Evolutionary conservation across 805 yeast species (phyloP).

Genomic region (Candida chilensis): DNA sequence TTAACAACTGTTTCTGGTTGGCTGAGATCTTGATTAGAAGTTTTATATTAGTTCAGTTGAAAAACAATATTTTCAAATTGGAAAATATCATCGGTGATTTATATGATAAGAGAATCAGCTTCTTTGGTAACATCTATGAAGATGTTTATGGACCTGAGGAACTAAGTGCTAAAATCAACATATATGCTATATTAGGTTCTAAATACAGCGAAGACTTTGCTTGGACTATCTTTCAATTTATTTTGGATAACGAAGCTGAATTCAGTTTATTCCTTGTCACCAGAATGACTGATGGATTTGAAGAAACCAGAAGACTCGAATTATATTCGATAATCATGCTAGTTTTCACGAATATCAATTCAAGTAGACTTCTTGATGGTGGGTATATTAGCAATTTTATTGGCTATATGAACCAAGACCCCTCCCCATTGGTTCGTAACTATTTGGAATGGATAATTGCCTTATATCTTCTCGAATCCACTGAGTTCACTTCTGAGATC

Average conservation of each 20-base stretch:
- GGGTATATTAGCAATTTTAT: slow-evolving; percentile 8
- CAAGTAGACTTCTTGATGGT: slow-evolving; percentile 5
- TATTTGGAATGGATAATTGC: slow-evolving; percentile 78
- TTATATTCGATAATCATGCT: slow-evolving; percentile 44
- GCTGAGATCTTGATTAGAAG: slow-evolving; percentile 35
- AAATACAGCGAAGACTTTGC: slow-evolving; percentile 16
- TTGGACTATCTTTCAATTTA: slow-evolving; percentile 16
- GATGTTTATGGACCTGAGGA: slow-evolving; percentile 52
- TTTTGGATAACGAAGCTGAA: slow-evolving; percentile 23
- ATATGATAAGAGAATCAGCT: slow-evolving; percentile 35
- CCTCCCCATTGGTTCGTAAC: slow-evolving; percentile 68
- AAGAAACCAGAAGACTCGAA: slow-evolving; percentile 56
- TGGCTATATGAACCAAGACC: slow-evolving; percentile 34
- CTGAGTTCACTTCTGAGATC: slow-evolving; percentile 6
- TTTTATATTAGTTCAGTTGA: slow-evolving; percentile 42
- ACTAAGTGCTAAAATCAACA: slow-evolving; percentile 37
- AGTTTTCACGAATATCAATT: slow-evolving; percentile 23
- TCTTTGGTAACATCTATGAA: slow-evolving; percentile 26
- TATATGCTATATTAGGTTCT: slow-evolving; percentile 36
- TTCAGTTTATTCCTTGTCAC: slow-evolving; percentile 38
- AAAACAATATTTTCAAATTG: slow-evolving; percentile 45
- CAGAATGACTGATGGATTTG: slow-evolving; percentile 57
- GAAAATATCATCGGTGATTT: slow-evolving; percentile 47
- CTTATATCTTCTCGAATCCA: slow-evolving; percentile 20
- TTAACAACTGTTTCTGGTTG: slow-evolving; percentile 42